Base-by-base conservation (phyloP, 345 rosid species). In the Eucalyptus paniculata region DNA sequence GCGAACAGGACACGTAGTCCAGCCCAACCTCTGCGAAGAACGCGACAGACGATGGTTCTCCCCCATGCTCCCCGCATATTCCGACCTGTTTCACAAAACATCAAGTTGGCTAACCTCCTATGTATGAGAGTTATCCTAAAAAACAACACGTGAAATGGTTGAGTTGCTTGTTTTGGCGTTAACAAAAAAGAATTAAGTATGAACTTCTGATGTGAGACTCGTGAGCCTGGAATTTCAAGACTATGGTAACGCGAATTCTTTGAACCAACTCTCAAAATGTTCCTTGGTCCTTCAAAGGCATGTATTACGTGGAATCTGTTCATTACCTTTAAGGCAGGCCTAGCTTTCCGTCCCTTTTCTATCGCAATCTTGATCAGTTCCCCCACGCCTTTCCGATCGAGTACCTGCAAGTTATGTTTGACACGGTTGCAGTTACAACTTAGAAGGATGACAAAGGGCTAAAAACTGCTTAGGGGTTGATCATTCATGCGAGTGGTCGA, bases 11-110 rank as follows among this genome's bases (percentile, higher is more conserved):
- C 88, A 97, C 99, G 82, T 97, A 97, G 91, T 97, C 99, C 80
- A 97, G 93, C 91, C 99, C 99, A n/a, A 91, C 96, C 90, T 96
- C 93, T 62, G 96, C 95, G 87, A 97, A 96, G 94, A 97, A 97
- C 49, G 94, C 97, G 4, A 97, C 98, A n/a, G 99, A 97, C 6
- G 97, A 93, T 56, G 99, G 98, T 90, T 97, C 99, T 86, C 99
- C 99, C 8, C 99, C 98, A 53, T 97, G 99, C 95, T 97, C 99
- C 89, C 99, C 99, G 82, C 99, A 97, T 62, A 97, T 92, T 40
- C 99, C 98, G 87, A 97, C 95, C 99, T 96, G 93, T 90, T 91
- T 54, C 49, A 44, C 47, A 6, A 45, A 44, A 44, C 37, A 77
- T 10, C 40, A 58, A n/a, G 80, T 45, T 12, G 40, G 67, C 47